Evolutionary conservation across 2,329 filamentous ascomycete genomes (phyloP).

Genomic region (Colletotrichum liriopes): DNA sequence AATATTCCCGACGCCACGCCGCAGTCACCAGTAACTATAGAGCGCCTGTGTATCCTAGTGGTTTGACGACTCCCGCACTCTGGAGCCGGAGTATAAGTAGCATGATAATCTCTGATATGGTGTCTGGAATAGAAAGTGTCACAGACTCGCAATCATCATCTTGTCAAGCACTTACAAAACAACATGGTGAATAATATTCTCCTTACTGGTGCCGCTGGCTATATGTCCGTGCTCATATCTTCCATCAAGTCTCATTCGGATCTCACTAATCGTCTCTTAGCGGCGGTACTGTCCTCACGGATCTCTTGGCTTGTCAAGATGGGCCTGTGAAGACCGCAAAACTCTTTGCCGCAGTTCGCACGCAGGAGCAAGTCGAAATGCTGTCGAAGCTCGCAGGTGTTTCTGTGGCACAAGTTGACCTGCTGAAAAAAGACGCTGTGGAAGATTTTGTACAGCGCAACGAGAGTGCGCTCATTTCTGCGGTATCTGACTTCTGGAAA

Average conservation of each 20-base stretch:
- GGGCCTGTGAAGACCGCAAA: neutral
- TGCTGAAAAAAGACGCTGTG: neutral
- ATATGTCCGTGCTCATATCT: neutral
- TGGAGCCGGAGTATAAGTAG: neutral
- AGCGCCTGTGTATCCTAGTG: neutral
- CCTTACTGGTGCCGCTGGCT: neutral
- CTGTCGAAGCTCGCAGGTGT: neutral
- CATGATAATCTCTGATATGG: neutral
- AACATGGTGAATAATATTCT: neutral
- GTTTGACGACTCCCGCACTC: neutral
- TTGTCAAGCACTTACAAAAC: neutral
- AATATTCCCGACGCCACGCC: neutral
- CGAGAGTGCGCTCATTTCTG: neutral
- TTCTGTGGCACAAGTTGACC: neutral
- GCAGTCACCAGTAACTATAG: neutral
- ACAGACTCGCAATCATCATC: neutral
- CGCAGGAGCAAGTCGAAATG: neutral
- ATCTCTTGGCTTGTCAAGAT: neutral
- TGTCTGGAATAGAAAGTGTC: neutral
- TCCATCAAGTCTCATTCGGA: neutral
- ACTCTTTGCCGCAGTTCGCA: neutral
- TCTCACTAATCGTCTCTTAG: neutral
- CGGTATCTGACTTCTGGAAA: neutral
- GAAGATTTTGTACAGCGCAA: neutral
- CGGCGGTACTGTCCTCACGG: neutral